Evolutionary conservation across 108 stramenopile species (phyloP).

Genomic region (Pseudonitzschia multiseries): DNA sequence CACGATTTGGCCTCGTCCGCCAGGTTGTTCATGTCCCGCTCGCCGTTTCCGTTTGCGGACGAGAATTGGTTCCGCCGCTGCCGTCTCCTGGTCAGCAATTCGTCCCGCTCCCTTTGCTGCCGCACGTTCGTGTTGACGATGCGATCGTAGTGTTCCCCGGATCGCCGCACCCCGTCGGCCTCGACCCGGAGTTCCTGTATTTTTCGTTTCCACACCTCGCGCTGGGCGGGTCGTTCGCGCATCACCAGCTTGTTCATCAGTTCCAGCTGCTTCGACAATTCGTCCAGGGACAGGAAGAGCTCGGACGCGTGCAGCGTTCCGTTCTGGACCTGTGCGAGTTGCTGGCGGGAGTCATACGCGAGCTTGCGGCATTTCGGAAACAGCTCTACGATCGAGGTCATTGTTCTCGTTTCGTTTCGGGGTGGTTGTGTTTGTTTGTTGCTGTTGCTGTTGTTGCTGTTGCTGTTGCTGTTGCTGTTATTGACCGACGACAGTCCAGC

Average conservation of each 20-base stretch:
- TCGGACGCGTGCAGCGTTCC: constrained; percentile 67
- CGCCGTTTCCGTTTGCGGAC: constrained; percentile 37
- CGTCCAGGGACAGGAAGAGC: constrained; percentile 74
- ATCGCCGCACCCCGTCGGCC: constrained; percentile 50
- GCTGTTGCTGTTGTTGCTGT: too few species aligned
- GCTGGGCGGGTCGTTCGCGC: constrained; percentile 77
- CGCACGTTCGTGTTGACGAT: constrained; percentile 67
- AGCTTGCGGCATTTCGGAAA: constrained; percentile 87
- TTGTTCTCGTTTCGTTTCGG: neutral
- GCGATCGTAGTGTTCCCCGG: constrained; percentile 72
- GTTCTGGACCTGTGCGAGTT: constrained; percentile 81
- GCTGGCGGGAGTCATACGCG: constrained; percentile 84
- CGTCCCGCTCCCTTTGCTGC: constrained; percentile 73
- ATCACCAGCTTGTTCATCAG: constrained; percentile 69
- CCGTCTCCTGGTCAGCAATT: constrained; percentile 63
- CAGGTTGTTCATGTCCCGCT: constrained; percentile 63
- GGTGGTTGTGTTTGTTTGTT: neutral
- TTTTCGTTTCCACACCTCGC: constrained; percentile 84
- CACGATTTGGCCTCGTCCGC: constrained; percentile 72
- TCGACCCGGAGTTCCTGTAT: constrained; percentile 79
- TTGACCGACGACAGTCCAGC: too few species aligned
- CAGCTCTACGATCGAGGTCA: constrained; percentile 38
- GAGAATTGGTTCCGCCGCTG: constrained; percentile 26
- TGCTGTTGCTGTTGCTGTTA: too few species aligned
- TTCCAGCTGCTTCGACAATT: constrained; percentile 69